Percentiles rank a stretch among this genome's conserved stretches.
These are phyloP conservation scores for Penicillium verrucosum DNA, from an alignment of 2,329 filamentous ascomycete genomes.

Conservation along the genomic window DNA sequence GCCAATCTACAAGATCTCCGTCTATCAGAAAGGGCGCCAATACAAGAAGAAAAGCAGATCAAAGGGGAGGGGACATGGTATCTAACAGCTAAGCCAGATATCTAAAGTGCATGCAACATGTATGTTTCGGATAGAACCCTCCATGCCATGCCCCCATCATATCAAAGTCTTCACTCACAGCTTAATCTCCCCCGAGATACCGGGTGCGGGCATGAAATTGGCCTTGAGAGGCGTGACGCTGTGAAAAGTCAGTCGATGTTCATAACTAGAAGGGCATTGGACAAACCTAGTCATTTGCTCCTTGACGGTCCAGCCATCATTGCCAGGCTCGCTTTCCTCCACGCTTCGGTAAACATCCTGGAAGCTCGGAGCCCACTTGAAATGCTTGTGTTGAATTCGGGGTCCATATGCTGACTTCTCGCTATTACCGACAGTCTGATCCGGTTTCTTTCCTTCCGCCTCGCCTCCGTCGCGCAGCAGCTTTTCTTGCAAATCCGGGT, in stretches of 20 bases:
- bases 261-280: background rate
- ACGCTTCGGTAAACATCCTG: slow-evolving; percentile 83
- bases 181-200: slow-evolving; percentile 69
- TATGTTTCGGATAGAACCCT: slow-evolving; percentile 24
- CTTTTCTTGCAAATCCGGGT: slow-evolving; percentile 65
- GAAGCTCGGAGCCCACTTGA: slow-evolving; percentile 91
- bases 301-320: slow-evolving; percentile 90
- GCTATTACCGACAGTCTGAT: slow-evolving; percentile 21
- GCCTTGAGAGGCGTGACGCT: slow-evolving; percentile 88
- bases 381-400: slow-evolving; percentile 74
- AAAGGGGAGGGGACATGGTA: slow-evolving; percentile 19
- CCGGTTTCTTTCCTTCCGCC: slow-evolving; percentile 30
- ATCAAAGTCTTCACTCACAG: slow-evolving; percentile 63
- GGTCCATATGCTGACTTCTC: slow-evolving; percentile 27
- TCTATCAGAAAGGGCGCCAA: slow-evolving; percentile 32
- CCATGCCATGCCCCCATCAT: slow-evolving; percentile 15
- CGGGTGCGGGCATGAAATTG: slow-evolving; percentile 79
- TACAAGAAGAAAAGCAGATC: slow-evolving; percentile 10
- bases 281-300: slow-evolving; percentile 77
- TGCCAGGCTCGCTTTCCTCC: slow-evolving; percentile 72
- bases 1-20: slow-evolving; percentile 35
- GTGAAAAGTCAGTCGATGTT: slow-evolving; percentile 4
- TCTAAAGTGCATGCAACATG: slow-evolving; percentile 24
- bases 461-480: slow-evolving; percentile 66
- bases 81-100: slow-evolving; percentile 29